Evolutionary conservation across 129 eudicot genomes (phyloP).

Genomic region (carrot (Daucus carota)): DH1_v3.0 NC_030385.2:40073001-40073500

Average conservation of each 20-base stretch:
- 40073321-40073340: neutral
- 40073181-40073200: conserved; percentile 84
- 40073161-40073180: conserved; percentile 91
- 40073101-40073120: neutral
- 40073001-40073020: too few relatives aligned
- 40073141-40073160: conserved; percentile 31
- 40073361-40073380: neutral
- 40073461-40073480: neutral
- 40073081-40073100: neutral
- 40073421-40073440: neutral
- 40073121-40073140: neutral
- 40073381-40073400: neutral
- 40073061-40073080: neutral
- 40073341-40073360: neutral
- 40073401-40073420: neutral
- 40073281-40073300: conserved; percentile 97
- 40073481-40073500: neutral
- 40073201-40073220: conserved; percentile 94
- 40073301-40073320: conserved; percentile 42
- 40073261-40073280: conserved; percentile 97
- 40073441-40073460: neutral
- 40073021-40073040: too few relatives aligned
- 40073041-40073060: too few relatives aligned
- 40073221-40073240: conserved; percentile 98
- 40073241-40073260: conserved; percentile 92